These are phyloP conservation scores for Mollisia scopiformis DNA, from an alignment of 2,329 filamentous ascomycete species.

Conservation along the genomic window DNA sequence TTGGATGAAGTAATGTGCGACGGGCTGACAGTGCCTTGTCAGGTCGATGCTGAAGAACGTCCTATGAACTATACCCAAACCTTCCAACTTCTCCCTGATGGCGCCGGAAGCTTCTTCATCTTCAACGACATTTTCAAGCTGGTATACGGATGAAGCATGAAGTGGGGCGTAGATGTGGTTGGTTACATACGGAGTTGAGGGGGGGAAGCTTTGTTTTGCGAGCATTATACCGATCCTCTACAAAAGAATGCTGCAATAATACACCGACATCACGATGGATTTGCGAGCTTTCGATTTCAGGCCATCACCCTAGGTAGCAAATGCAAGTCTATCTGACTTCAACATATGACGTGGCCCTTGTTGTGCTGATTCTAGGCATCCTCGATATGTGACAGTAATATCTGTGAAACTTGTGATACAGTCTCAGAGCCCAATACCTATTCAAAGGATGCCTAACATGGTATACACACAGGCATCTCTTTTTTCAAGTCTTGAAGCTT, in stretches of 20 bases:
- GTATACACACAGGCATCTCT: no score
- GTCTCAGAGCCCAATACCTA: no score
- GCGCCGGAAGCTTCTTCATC: constrained; percentile 75
- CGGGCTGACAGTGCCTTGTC: constrained; percentile 16
- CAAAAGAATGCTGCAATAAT: constrained; percentile 20
- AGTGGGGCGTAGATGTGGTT: constrained; percentile 9
- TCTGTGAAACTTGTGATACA: no score
- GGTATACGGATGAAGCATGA: constrained; percentile 58
- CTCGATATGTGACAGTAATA: not conserved
- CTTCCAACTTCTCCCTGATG: constrained; percentile 81
- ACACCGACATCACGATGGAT: constrained; percentile 10
- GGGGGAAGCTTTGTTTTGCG: constrained; percentile 20
- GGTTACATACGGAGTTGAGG: constrained; percentile 23
- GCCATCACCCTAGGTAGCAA: not conserved
- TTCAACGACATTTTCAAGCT: constrained; percentile 96
- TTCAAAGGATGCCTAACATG: no score
- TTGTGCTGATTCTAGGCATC: not conserved
- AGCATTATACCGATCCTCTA: constrained; percentile 30
- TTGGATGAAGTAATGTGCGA: not conserved
- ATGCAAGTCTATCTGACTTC: constrained; percentile 5
- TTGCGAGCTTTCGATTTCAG: constrained; percentile 7
- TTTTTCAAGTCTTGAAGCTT: no score
- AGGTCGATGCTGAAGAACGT: constrained; percentile 85
- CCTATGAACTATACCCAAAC: constrained; percentile 91
- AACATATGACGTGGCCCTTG: not conserved